Conservation (phyloP, 2,329 filamentous ascomycete species). For the Hymenoscyphus fructigenus region DNA sequence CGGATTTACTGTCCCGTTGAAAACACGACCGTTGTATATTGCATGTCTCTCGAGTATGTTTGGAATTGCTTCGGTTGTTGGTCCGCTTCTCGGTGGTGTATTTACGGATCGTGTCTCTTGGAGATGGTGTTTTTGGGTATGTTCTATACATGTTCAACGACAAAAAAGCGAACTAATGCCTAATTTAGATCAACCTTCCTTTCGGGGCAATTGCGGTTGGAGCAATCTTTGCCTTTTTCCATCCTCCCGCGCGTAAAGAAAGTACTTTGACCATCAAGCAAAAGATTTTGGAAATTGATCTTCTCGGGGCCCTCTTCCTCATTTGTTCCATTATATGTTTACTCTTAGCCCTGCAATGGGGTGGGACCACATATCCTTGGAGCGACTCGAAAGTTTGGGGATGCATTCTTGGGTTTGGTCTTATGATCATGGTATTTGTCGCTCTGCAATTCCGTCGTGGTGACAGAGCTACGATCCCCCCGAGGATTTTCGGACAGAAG, state of each 20-base stretch:
- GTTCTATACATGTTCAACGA: constrained; percentile 29
- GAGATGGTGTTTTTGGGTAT: constrained; percentile 43
- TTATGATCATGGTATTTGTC: constrained; percentile 40
- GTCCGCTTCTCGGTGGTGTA: constrained; percentile 40
- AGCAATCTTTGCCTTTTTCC: constrained; percentile 45
- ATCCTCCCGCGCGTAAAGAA: constrained; percentile 39
- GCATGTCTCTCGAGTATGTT: constrained; percentile 37
- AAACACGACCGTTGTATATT: constrained; percentile 36
- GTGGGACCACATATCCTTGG: constrained; percentile 47
- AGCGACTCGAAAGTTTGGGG: constrained; percentile 44
- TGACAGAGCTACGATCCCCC: constrained; percentile 51
- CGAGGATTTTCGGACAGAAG: constrained; percentile 43
- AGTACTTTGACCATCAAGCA: constrained; percentile 36
- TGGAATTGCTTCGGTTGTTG: constrained; percentile 36
- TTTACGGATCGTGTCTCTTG: constrained; percentile 42
- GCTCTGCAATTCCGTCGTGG: constrained; percentile 44
- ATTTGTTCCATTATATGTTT: constrained; percentile 46
- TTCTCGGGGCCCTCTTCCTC: constrained; percentile 46
- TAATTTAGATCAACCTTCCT: constrained; percentile 42
- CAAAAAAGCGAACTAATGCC: neutral
- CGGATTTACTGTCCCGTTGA: constrained; percentile 41
- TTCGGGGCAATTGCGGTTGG: constrained; percentile 42
- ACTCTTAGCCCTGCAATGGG: constrained; percentile 50
- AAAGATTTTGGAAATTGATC: constrained; percentile 48
- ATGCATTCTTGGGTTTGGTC: constrained; percentile 42